Evolutionary conservation across 257 asterid genomes (phyloP).

Genomic region (Capsicum rhomboideum): DNA sequence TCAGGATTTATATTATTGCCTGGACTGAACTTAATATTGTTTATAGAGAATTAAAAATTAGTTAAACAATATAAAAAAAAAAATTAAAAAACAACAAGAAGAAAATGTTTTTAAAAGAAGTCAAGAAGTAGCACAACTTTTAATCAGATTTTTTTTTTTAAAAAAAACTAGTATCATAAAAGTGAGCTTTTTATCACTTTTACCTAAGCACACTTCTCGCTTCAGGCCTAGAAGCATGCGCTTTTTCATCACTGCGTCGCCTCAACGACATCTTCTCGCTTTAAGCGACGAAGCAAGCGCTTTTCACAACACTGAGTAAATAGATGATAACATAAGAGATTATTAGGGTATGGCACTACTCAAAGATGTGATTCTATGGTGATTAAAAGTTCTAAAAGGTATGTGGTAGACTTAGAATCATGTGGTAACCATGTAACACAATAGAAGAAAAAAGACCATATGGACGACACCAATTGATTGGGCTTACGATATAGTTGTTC

Average conservation of each 20-base stretch:
- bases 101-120: too few species aligned
- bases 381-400: neutral
- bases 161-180: too few species aligned
- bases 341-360: neutral
- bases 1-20: neutral
- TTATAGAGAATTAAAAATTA: neutral
- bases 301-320: too few species aligned
- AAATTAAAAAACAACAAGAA: too few species aligned
- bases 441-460: neutral
- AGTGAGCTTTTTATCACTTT: too few species aligned
- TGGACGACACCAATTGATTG: neutral
- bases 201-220: too few species aligned
- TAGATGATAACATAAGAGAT: neutral
- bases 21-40: neutral
- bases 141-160: too few species aligned
- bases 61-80: neutral
- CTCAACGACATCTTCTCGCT: too few species aligned
- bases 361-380: neutral
- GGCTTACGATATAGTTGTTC: neutral
- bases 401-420: neutral
- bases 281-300: too few species aligned
- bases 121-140: too few species aligned
- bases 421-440: neutral
- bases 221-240: too few species aligned
- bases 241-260: too few species aligned